These are phyloP conservation scores for Pichia sp. DNA, from an alignment of 1,139 yeast genomes.

Conservation along the genomic window DNA sequence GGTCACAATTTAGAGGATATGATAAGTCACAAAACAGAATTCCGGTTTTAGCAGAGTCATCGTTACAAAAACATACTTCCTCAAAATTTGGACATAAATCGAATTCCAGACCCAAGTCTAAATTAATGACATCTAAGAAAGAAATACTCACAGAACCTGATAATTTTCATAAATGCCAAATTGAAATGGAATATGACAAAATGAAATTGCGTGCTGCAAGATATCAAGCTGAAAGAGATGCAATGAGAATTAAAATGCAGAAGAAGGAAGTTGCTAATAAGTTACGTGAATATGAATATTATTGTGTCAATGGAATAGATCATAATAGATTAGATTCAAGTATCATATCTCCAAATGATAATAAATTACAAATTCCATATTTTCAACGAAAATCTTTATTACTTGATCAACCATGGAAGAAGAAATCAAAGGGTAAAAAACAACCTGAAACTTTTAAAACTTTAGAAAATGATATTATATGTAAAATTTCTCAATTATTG, in stretches of 20 bases:
- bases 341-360: background rate
- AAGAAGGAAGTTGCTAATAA: constrained; percentile 2
- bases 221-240: constrained; percentile 9
- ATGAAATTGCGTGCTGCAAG: constrained; percentile 7
- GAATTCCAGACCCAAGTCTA: too few species aligned
- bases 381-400: too few species aligned
- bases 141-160: too few species aligned
- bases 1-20: background rate
- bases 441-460: background rate
- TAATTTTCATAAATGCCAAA: constrained; percentile 3
- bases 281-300: constrained; percentile 14
- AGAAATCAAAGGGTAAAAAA: too few species aligned
- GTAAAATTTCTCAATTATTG: background rate
- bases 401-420: too few species aligned
- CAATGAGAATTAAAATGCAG: background rate
- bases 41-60: background rate
- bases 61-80: too few species aligned
- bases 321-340: background rate
- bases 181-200: constrained; percentile 11
- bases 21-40: constrained; percentile 1
- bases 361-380: too few species aligned
- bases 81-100: too few species aligned
- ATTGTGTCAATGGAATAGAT: constrained; percentile 13
- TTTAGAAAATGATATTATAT: background rate
- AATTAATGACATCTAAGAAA: too few species aligned